These are phyloP conservation scores for Hygrophorus pudorinus DNA, from an alignment of 768 basidiomycete genomes.

Conservation along the genomic window DNA sequence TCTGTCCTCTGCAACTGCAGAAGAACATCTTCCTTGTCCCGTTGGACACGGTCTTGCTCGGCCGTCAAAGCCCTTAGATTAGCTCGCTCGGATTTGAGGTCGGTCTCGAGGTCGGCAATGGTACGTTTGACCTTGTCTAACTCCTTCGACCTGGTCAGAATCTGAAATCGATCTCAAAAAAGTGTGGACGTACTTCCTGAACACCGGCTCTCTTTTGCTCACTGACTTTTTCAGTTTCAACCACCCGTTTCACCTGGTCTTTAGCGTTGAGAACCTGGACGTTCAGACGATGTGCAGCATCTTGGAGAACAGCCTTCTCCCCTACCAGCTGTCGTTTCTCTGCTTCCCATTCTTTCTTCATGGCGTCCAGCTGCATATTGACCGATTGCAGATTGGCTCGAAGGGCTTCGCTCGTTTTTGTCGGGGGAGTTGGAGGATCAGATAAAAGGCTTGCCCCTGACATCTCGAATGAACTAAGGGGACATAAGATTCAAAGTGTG, in stretches of 20 bases:
- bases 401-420: constrained; percentile 56
- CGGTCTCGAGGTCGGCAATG: constrained; percentile 60
- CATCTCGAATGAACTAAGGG: constrained; percentile 41
- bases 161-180: neutral
- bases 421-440: constrained; percentile 61
- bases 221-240: constrained; percentile 40
- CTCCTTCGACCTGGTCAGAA: constrained; percentile 37
- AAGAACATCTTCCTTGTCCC: constrained; percentile 56
- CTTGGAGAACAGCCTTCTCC: constrained; percentile 66
- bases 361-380: constrained; percentile 49
- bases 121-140: constrained; percentile 55
- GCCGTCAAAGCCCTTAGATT: constrained; percentile 51
- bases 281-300: constrained; percentile 59
- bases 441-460: constrained; percentile 35
- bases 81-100: constrained; percentile 61
- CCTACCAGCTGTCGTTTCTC: constrained; percentile 54
- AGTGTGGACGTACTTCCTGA: constrained; percentile 38
- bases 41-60: constrained; percentile 52
- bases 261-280: constrained; percentile 47
- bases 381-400: constrained; percentile 49
- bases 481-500: neutral
- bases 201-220: constrained; percentile 40
- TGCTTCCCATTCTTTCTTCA: constrained; percentile 64
- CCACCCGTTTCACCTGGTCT: constrained; percentile 43
- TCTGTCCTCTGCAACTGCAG: constrained; percentile 63